Conservation (phyloP, 306 rosid species). For the Quercus alba region DNA sequence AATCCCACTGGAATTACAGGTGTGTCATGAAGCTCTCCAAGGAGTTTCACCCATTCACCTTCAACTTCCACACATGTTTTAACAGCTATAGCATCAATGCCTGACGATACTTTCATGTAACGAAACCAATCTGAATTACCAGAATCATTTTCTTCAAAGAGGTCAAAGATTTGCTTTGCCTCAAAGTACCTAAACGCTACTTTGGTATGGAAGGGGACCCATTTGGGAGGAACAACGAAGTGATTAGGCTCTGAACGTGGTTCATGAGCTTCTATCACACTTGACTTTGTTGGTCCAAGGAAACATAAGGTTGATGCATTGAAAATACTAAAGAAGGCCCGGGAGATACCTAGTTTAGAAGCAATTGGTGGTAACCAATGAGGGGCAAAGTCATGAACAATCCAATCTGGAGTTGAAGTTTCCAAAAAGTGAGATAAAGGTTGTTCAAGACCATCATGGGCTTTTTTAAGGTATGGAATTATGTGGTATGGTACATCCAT, state of each 20-base stretch:
- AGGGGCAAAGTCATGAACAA: constrained; percentile 16
- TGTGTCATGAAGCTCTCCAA: background rate
- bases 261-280: background rate
- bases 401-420: constrained; percentile 18
- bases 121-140: constrained; percentile 12
- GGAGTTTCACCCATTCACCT: constrained; percentile 11
- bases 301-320: background rate
- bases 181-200: constrained; percentile 17
- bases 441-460: constrained; percentile 19
- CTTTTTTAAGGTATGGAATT: constrained; percentile 17
- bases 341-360: background rate
- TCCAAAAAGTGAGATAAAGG: background rate
- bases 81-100: constrained; percentile 7
- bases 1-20: constrained; percentile 37
- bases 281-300: background rate
- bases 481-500: background rate
- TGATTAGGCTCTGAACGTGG: background rate
- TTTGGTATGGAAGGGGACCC: constrained; percentile 20
- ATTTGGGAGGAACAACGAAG: constrained; percentile 7
- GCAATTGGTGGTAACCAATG: constrained; percentile 17
- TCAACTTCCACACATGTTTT: constrained; percentile 35
- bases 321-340: constrained; percentile 6
- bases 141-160: background rate
- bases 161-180: background rate
- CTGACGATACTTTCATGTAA: background rate